phyloP scores from a whole-genome alignment of 73 alveolate species.

The Tetrahymena thermophila region DNA sequence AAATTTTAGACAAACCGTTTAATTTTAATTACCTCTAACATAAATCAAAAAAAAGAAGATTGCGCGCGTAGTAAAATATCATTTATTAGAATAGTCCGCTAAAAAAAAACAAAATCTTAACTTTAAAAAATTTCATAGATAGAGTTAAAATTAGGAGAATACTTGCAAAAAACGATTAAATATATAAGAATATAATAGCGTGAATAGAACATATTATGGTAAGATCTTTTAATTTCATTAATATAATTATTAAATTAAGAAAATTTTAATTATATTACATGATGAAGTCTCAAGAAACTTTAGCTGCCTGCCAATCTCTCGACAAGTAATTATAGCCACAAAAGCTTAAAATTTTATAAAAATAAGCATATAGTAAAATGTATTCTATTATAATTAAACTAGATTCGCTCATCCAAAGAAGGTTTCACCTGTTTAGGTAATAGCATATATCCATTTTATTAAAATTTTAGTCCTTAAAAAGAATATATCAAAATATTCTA shows the following conservation, averaged over 20 bases:
- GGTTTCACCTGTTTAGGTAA: background rate
- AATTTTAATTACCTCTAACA: background rate
- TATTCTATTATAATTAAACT: background rate
- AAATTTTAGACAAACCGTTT: background rate
- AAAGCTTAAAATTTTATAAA: background rate
- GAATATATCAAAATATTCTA: background rate
- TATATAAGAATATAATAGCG: background rate
- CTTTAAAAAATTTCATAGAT: background rate
- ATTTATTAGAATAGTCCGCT: background rate
- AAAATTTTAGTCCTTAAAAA: background rate
- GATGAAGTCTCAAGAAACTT: background rate
- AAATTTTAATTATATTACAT: background rate
- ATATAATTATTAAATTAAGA: background rate
- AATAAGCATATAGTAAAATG: background rate
- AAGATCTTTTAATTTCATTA: background rate
- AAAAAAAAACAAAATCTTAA: background rate
- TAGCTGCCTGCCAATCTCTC: background rate
- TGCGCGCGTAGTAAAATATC: slow-evolving; percentile 1
- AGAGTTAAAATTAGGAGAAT: background rate
- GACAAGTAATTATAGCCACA: background rate
- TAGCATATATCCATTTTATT: background rate
- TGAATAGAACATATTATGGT: background rate
- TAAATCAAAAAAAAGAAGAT: background rate
- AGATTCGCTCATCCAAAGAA: background rate
- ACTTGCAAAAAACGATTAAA: background rate